phyloP scores from a whole-genome alignment of 1,139 yeast genomes.

The Suhomyces taliae region DNA sequence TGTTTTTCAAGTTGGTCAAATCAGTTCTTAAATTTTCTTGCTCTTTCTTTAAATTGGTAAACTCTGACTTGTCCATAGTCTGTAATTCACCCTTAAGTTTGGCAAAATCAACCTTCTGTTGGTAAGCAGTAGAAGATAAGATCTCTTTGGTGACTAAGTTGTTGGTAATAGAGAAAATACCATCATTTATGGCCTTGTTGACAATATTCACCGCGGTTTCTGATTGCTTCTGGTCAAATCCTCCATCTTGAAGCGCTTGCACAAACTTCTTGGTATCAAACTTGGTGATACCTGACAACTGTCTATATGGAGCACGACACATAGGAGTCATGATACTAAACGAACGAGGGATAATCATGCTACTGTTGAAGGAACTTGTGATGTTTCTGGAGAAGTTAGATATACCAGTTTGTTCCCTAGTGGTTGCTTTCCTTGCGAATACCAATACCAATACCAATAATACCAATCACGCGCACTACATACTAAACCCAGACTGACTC shows the following conservation, averaged over 20 bases:
- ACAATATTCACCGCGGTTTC: constrained; percentile 78
- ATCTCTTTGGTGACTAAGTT: constrained; percentile 82
- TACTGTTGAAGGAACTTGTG: too few relatives aligned
- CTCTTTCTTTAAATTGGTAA: constrained; percentile 78
- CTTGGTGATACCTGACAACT: constrained; percentile 42
- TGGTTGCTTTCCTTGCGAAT: neutral
- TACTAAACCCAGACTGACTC: neutral
- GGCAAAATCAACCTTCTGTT: constrained; percentile 95
- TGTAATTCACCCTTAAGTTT: constrained; percentile 88
- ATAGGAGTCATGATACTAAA: neutral
- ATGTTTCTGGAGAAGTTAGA: too few relatives aligned
- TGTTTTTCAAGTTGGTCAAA: constrained; percentile 79
- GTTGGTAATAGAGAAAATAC: constrained; percentile 70
- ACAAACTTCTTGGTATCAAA: constrained; percentile 83
- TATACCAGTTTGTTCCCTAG: too few relatives aligned
- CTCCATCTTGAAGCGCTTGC: constrained; percentile 67
- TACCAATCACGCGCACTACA: neutral
- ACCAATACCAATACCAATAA: neutral
- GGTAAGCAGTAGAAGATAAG: constrained; percentile 81
- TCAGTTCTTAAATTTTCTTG: constrained; percentile 85
- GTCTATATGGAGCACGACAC: constrained; percentile 10
- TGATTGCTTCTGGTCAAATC: constrained; percentile 72
- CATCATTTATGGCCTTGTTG: constrained; percentile 76
- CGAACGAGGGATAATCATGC: neutral
- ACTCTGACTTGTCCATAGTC: constrained; percentile 84